A percentile compares a stretch with the other conserved stretches of the same genome.
These are phyloP conservation scores for Microdochium nivale DNA, from an alignment of 2,329 filamentous ascomycete species.

Conservation along the genomic window DNA sequence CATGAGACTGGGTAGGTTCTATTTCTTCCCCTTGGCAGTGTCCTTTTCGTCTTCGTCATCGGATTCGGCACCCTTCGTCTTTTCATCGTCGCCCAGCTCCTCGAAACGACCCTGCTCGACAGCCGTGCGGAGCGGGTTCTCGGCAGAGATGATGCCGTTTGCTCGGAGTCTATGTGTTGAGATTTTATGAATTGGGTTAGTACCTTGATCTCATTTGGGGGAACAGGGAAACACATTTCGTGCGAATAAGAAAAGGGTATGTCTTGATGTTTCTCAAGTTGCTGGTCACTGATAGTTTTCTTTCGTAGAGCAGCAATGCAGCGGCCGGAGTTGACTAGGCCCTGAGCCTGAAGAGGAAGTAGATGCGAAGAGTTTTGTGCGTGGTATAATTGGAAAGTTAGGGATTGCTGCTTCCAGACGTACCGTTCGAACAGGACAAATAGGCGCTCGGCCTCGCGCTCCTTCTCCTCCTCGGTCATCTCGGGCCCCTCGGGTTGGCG, in stretches of 20 bases:
- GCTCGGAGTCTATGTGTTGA: slow-evolving; percentile 17
- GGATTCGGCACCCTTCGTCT: neutral
- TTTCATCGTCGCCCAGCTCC: slow-evolving; percentile 35
- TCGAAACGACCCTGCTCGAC: slow-evolving; percentile 56
- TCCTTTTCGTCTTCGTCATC: neutral
- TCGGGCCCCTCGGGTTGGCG: slow-evolving; percentile 48
- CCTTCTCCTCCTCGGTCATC: slow-evolving; percentile 89
- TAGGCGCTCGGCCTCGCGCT: slow-evolving; percentile 78
- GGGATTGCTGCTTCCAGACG: slow-evolving; percentile 9
- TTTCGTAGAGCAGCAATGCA: neutral
- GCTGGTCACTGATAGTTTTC: too few species aligned
- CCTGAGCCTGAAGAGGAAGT: too few species aligned
- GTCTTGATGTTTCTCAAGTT: too few species aligned
- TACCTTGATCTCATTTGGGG: too few species aligned
- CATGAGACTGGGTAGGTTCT: too few species aligned
- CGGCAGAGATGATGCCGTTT: slow-evolving; percentile 53
- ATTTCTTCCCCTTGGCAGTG: neutral
- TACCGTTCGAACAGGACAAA: slow-evolving; percentile 88
- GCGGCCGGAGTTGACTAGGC: too few species aligned
- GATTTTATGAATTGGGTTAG: too few species aligned
- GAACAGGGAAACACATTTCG: too few species aligned
- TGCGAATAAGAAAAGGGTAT: too few species aligned
- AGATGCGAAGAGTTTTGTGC: too few species aligned
- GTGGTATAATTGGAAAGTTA: too few species aligned
- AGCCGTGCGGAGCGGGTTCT: slow-evolving; percentile 60